Conservation (phyloP, 2,329 filamentous ascomycete species). For the Fusarium dimerum region DNA sequence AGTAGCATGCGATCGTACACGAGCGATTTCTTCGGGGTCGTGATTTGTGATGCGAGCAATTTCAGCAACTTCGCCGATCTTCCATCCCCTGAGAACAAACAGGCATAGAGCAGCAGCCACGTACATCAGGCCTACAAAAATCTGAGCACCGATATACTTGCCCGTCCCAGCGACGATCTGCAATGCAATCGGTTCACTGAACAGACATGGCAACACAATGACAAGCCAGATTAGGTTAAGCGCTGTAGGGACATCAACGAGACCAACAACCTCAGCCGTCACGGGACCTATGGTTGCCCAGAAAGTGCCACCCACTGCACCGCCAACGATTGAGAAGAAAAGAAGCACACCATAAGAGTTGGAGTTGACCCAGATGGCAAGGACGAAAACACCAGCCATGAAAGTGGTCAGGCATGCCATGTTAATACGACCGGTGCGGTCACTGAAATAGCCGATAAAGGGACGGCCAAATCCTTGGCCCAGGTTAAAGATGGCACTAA, state of each 20-base stretch:
- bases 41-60: constrained; percentile 34
- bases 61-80: constrained; percentile 38
- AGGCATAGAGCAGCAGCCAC: constrained; percentile 45
- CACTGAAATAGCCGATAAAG: constrained; percentile 71
- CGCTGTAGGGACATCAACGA: constrained; percentile 66
- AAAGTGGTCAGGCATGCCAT: constrained; percentile 68
- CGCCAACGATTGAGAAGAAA: constrained; percentile 71
- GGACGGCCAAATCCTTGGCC: constrained; percentile 68
- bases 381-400: constrained; percentile 61
- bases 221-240: constrained; percentile 73
- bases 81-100: constrained; percentile 39
- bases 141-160: constrained; percentile 53
- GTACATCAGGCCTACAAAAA: constrained; percentile 65
- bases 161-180: constrained; percentile 47
- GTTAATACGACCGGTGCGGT: constrained; percentile 71
- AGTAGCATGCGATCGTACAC: constrained; percentile 32
- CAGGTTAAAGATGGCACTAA: constrained; percentile 74
- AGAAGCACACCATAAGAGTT: constrained; percentile 65
- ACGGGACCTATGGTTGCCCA: constrained; percentile 72
- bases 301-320: constrained; percentile 69
- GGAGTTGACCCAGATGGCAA: constrained; percentile 74
- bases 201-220: constrained; percentile 70
- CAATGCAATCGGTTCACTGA: constrained; percentile 65
- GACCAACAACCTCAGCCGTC: constrained; percentile 71
- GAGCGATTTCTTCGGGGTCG: constrained; percentile 31